phyloP scores from a whole-genome alignment of 495 filamentous ascomycete genomes.

The Hypoxylon perforatum region DNA sequence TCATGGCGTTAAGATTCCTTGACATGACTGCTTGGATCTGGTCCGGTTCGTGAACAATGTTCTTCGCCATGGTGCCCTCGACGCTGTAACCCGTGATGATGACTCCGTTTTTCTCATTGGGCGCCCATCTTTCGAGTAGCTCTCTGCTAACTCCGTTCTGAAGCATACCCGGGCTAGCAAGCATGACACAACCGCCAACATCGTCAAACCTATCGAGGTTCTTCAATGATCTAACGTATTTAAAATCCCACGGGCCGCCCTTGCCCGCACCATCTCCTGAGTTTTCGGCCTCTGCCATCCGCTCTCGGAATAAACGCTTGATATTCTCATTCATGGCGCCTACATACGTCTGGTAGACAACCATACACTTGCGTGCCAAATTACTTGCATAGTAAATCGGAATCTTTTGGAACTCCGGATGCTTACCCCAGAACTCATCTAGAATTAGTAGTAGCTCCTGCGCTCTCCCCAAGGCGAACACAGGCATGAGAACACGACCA shows the following conservation, averaged over 20 bases:
- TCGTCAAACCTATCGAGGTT: constrained; percentile 96
- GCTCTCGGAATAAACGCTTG: constrained; percentile 85
- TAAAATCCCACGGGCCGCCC: constrained; percentile 96
- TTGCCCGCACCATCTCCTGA: constrained; percentile 74
- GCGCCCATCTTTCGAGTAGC: constrained; percentile 93
- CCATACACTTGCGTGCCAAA: constrained; percentile 94
- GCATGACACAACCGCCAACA: constrained; percentile 94
- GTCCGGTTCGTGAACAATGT: constrained; percentile 91
- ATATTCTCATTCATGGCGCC: constrained; percentile 99
- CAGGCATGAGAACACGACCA: constrained; percentile 92
- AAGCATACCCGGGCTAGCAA: constrained; percentile 96
- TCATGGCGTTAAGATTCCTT: constrained; percentile 63
- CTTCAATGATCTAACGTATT: constrained; percentile 88
- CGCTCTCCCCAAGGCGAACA: constrained; percentile 92
- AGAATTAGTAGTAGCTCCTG: constrained; percentile 95
- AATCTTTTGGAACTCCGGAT: constrained; percentile 84
- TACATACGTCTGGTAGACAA: constrained; percentile 97
- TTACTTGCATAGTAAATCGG: constrained; percentile 98
- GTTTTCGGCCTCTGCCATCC: constrained; percentile 86
- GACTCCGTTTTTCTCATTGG: constrained; percentile 92
- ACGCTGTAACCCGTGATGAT: constrained; percentile 98
- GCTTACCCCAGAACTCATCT: constrained; percentile 94
- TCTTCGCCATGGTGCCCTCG: constrained; percentile 97
- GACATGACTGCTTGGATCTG: constrained; percentile 94
- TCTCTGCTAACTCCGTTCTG: constrained; percentile 94